Conservation (phyloP, 345 rosid genomes). For the Bruguiera gymnorhiza region DNA sequence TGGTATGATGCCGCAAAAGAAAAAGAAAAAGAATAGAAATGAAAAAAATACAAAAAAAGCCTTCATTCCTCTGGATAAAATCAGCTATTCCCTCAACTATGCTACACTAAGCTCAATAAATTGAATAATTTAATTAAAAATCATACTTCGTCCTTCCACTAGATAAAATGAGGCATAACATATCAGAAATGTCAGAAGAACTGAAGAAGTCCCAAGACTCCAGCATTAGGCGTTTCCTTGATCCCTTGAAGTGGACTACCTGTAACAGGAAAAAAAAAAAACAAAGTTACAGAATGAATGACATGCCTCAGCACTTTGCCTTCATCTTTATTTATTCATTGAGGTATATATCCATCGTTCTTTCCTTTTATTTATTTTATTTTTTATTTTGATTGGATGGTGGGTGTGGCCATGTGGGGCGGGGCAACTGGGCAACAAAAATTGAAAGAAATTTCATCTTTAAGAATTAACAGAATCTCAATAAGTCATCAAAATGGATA, state of each 20-base stretch:
- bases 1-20: constrained; percentile 1
- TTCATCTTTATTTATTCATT: too few relatives aligned
- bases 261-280: constrained; percentile 19
- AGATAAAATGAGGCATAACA: constrained; percentile 72
- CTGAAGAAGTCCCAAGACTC: constrained; percentile 84
- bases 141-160: constrained; percentile 96
- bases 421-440: too few relatives aligned
- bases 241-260: constrained; percentile 96
- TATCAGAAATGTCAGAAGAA: constrained; percentile 57
- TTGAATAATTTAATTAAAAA: constrained; percentile 35
- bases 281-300: background rate
- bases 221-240: constrained; percentile 92
- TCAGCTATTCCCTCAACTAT: background rate
- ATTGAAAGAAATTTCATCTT: background rate
- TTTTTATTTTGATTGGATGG: too few relatives aligned
- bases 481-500: background rate
- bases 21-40: too few relatives aligned
- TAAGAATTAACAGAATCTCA: too few relatives aligned
- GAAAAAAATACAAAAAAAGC: too few relatives aligned
- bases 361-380: too few relatives aligned
- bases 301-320: background rate
- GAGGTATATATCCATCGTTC: too few relatives aligned
- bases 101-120: background rate
- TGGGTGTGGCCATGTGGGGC: too few relatives aligned
- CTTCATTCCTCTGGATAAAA: background rate